phyloP scores from a whole-genome alignment of 2,329 filamentous ascomycete species.

The Hypoxylon sp. region DNA sequence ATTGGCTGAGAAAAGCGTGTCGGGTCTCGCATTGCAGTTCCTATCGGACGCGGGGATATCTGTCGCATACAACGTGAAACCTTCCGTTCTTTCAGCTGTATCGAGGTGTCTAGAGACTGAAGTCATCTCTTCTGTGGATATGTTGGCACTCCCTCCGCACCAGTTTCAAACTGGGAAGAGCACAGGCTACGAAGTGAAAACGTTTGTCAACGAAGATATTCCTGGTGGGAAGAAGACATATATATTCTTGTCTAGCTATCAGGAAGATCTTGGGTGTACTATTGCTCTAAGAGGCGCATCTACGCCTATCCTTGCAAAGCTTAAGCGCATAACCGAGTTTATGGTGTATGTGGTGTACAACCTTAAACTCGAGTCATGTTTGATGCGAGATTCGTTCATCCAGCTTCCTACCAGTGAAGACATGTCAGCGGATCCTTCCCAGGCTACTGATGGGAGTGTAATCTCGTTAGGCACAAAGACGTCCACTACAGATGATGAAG shows the following conservation, averaged over 20 bases:
- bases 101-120: constrained; percentile 92
- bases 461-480: constrained; percentile 53
- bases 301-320: constrained; percentile 77
- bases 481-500: constrained; percentile 36
- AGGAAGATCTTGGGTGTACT: constrained; percentile 91
- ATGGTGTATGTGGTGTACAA: constrained; percentile 99
- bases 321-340: constrained; percentile 97
- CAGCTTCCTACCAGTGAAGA: constrained; percentile 79
- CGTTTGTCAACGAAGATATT: constrained; percentile 85
- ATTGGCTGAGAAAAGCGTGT: constrained; percentile 93
- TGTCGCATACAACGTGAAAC: constrained; percentile 96
- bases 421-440: constrained; percentile 57
- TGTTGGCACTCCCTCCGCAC: constrained; percentile 79
- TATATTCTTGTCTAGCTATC: constrained; percentile 92
- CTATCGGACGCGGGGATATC: constrained; percentile 90
- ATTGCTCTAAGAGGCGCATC: constrained; percentile 90
- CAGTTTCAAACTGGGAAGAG: constrained; percentile 83
- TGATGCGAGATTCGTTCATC: constrained; percentile 94
- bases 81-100: constrained; percentile 94
- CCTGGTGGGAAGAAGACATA: constrained; percentile 90
- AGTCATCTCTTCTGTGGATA: constrained; percentile 95
- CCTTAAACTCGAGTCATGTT: constrained; percentile 91
- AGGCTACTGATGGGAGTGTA: constrained; percentile 57
- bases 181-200: constrained; percentile 93
- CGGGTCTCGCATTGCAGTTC: constrained; percentile 89